A percentile compares a stretch with the other conserved stretches of the same genome.
phyloP scores from a whole-genome alignment of 2,329 filamentous ascomycete species.

The Aspergillus tubingensis region DNA sequence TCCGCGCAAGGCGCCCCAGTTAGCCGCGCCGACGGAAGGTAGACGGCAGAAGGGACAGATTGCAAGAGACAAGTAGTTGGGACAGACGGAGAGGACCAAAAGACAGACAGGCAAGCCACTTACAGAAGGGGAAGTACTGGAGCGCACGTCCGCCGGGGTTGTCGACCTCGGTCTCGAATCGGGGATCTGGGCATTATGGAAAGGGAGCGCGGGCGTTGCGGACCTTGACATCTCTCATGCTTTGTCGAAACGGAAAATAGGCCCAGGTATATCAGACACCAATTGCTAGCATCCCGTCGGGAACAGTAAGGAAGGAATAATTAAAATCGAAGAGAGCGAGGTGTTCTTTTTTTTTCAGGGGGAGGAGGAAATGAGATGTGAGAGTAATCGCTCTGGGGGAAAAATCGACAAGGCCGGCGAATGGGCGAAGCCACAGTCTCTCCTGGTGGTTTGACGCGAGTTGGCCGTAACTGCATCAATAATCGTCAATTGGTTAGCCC shows the following conservation, averaged over 20 bases:
- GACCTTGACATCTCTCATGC: constrained; percentile 64
- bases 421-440: constrained; percentile 26
- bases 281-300: constrained; percentile 32
- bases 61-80: not conserved
- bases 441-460: constrained; percentile 29
- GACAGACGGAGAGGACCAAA: not conserved
- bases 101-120: constrained; percentile 18
- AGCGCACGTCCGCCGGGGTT: constrained; percentile 30
- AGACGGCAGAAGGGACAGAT: not conserved
- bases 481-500: constrained; percentile 2
- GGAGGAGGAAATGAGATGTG: not conserved
- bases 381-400: not conserved
- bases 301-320: not conserved
- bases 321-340: not conserved
- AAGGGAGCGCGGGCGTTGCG: constrained; percentile 59
- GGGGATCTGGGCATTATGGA: constrained; percentile 53
- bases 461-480: constrained; percentile 30
- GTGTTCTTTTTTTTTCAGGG: not conserved
- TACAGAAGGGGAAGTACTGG: constrained; percentile 37
- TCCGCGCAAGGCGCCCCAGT: not conserved
- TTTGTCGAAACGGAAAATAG: constrained; percentile 22
- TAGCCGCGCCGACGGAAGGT: constrained; percentile 1
- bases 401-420: constrained; percentile 5
- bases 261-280: constrained; percentile 20
- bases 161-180: constrained; percentile 33